Conservation (phyloP, 352 stramenopile genomes). For the Globisporangium heterothallicum region DNA sequence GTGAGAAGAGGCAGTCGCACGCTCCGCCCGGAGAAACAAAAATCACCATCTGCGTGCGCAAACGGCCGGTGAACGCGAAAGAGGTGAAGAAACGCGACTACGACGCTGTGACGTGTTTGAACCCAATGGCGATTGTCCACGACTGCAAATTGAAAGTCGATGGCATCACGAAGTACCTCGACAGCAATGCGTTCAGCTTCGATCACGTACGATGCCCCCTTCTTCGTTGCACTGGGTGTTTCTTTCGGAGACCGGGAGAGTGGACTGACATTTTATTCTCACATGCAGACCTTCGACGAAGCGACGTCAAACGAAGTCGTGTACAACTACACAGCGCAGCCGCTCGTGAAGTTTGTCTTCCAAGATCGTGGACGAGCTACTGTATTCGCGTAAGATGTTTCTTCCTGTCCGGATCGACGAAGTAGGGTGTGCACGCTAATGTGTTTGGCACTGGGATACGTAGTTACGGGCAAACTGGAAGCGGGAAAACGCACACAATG, state of each 20-base stretch:
- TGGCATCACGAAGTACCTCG: constrained; percentile 98
- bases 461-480: constrained; percentile 90
- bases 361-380: constrained; percentile 89
- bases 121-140: constrained; percentile 94
- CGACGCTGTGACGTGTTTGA: constrained; percentile 94
- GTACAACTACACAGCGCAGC: constrained; percentile 88
- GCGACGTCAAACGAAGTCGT: constrained; percentile 89
- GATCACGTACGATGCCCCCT: constrained; percentile 43
- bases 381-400: constrained; percentile 91
- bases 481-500: constrained; percentile 94
- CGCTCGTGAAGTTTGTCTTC: constrained; percentile 94
- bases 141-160: constrained; percentile 97
- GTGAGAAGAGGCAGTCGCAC: constrained; percentile 45
- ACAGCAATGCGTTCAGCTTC: constrained; percentile 95
- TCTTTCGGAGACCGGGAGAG: neutral
- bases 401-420: neutral
- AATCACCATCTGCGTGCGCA: constrained; percentile 96
- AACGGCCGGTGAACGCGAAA: constrained; percentile 90
- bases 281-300: constrained; percentile 95
- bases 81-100: constrained; percentile 93
- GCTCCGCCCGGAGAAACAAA: constrained; percentile 57
- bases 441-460: neutral
- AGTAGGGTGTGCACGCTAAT: neutral
- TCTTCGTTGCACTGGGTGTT: neutral
- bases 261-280: neutral